These are phyloP conservation scores for Tulasnella sp. DNA, from an alignment of 768 basidiomycete genomes.

Conservation along the genomic window DNA sequence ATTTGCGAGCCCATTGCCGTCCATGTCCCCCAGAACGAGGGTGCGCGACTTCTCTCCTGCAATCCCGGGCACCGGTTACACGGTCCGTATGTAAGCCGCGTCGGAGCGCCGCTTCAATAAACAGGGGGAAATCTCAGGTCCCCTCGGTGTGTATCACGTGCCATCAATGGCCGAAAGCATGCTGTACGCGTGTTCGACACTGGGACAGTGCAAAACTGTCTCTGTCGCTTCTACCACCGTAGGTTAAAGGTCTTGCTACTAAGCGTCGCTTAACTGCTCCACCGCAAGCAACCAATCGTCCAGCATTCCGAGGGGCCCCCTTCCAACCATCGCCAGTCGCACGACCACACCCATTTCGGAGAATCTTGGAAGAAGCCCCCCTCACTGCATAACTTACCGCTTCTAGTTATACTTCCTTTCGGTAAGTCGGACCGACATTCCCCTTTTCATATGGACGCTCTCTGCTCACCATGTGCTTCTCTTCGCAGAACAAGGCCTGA, in stretches of 20 bases:
- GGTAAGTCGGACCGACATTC: background rate
- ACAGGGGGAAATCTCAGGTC: background rate
- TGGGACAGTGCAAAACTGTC: background rate
- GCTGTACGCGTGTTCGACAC: background rate
- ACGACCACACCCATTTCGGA: background rate
- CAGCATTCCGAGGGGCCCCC: background rate
- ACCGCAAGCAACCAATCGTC: background rate
- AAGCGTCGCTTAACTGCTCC: background rate
- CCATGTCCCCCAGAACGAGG: background rate
- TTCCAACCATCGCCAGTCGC: background rate
- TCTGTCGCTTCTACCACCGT: background rate
- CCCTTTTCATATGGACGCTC: background rate
- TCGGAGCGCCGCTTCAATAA: conserved; percentile 3
- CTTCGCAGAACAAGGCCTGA: no score
- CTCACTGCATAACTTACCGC: background rate
- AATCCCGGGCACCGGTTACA: background rate
- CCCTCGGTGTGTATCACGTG: background rate
- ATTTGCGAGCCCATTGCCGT: background rate
- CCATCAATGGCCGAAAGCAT: background rate
- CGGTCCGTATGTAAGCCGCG: background rate
- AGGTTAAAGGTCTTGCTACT: background rate
- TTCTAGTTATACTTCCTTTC: background rate
- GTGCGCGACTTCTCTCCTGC: background rate
- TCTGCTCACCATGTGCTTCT: no score
- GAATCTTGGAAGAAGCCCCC: background rate